phyloP scores from a whole-genome alignment of 306 rosid genomes.

The Luffa aegyptiaca region DNA sequence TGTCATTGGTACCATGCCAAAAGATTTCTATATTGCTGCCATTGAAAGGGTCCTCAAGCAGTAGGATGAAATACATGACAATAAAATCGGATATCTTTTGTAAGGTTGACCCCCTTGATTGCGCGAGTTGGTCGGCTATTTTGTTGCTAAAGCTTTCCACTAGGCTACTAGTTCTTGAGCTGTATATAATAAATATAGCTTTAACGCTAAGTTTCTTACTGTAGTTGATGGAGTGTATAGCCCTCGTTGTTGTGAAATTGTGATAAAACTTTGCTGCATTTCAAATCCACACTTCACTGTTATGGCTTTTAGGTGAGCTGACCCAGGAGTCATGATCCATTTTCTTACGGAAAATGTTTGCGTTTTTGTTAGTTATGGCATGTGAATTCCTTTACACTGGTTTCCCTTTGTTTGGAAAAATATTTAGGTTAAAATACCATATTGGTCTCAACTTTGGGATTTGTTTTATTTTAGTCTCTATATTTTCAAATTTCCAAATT shows the following conservation, averaged over 20 bases:
- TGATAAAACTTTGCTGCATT: neutral
- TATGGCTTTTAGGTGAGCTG: neutral
- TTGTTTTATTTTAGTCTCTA: too few relatives aligned
- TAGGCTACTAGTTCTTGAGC: neutral
- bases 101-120: slow-evolving; percentile 2
- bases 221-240: slow-evolving; percentile 1
- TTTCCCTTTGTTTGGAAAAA: neutral
- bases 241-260: neutral
- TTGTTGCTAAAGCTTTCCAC: slow-evolving; percentile 1
- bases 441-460: too few relatives aligned
- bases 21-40: slow-evolving; percentile 79
- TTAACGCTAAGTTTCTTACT: neutral
- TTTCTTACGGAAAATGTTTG: neutral
- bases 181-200: slow-evolving; percentile 7
- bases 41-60: slow-evolving; percentile 64
- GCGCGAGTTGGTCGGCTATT: neutral
- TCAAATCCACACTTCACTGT: neutral
- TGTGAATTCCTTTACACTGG: neutral
- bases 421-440: too few relatives aligned
- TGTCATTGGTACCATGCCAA: slow-evolving; percentile 91
- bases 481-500: too few relatives aligned
- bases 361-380: neutral
- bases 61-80: slow-evolving; percentile 12
- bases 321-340: neutral
- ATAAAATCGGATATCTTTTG: neutral